These are phyloP conservation scores for Pilatotrama ljubarskyi DNA, from an alignment of 768 basidiomycete species.

Conservation along the genomic window DNA sequence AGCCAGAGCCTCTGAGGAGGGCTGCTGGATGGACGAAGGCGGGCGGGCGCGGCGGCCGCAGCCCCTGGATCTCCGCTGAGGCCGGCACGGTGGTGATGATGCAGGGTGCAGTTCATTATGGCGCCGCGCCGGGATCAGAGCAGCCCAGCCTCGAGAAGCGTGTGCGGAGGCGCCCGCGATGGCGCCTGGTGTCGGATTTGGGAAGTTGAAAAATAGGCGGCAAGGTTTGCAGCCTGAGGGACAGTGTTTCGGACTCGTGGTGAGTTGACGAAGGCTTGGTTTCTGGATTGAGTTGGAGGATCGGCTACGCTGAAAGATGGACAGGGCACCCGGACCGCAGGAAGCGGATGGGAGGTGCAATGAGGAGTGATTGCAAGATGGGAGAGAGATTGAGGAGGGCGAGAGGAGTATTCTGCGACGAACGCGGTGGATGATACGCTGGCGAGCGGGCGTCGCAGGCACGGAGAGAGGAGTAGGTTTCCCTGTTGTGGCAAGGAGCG, in stretches of 20 bases:
- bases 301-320: neutral
- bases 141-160: constrained; percentile 1
- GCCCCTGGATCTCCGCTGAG: constrained; percentile 9
- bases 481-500: neutral
- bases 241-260: no score
- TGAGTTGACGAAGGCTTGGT: neutral
- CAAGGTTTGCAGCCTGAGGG: no score
- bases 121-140: neutral
- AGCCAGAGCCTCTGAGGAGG: neutral
- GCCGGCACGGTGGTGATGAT: neutral
- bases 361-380: neutral
- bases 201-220: neutral
- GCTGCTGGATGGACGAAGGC: neutral
- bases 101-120: neutral
- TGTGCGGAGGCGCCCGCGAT: neutral
- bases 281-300: neutral
- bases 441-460: constrained; percentile 4
- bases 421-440: neutral
- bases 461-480: neutral
- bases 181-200: neutral
- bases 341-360: neutral
- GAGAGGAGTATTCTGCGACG: neutral
- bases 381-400: neutral
- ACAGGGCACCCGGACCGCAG: neutral
- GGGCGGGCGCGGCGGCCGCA: neutral